Evolutionary conservation across 176 grass and related monocot genomes (phyloP).

Genomic region (Aegilops sharonensis): DNA sequence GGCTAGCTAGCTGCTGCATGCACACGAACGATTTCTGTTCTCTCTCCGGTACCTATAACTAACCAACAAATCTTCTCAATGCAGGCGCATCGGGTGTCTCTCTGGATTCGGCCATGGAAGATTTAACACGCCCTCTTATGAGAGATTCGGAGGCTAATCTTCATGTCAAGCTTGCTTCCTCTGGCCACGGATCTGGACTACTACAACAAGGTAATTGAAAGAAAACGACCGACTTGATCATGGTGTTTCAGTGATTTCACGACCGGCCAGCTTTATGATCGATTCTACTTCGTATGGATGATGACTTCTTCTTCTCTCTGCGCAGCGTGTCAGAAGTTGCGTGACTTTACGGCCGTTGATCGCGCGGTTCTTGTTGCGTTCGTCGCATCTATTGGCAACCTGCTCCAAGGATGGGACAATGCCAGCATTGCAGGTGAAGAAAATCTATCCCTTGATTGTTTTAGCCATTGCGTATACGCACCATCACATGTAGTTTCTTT

Average conservation of each 20-base stretch:
- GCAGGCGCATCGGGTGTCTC: background rate
- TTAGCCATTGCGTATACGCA: background rate
- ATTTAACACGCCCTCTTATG: background rate
- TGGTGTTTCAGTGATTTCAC: too few species aligned
- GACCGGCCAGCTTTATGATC: background rate
- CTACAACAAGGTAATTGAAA: background rate
- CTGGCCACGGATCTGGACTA: background rate
- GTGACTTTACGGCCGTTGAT: background rate
- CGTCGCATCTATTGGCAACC: constrained; percentile 42
- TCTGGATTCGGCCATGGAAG: background rate
- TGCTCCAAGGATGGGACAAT: constrained; percentile 69
- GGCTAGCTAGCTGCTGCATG: too few species aligned
- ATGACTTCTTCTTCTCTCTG: background rate
- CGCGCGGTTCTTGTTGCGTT: constrained; percentile 25
- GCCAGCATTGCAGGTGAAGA: constrained; percentile 52
- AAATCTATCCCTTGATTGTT: background rate
- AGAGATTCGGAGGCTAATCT: background rate
- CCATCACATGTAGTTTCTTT: background rate
- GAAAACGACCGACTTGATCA: background rate
- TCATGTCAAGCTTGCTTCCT: background rate
- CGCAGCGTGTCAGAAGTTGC: too few species aligned
- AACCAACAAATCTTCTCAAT: background rate
- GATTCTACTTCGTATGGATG: background rate
- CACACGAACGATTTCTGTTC: too few species aligned
- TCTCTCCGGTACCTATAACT: too few species aligned